These are phyloP conservation scores for Alternaria viburni DNA, from an alignment of 2,329 filamentous ascomycete species.

Conservation along the genomic window DNA sequence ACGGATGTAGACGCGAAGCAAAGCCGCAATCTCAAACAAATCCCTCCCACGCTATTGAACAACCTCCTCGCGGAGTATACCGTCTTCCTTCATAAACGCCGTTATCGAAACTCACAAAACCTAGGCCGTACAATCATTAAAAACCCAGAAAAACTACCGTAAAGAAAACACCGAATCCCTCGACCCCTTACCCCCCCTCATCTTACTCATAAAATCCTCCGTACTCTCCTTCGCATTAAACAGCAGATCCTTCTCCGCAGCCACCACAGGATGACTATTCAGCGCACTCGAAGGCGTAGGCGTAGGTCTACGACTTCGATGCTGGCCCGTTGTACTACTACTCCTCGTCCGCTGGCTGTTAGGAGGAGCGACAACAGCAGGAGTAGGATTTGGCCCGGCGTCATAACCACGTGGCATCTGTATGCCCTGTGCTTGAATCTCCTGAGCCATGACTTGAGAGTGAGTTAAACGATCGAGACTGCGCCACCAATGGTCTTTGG, in stretches of 20 bases:
- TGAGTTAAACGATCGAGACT: conserved; percentile 13
- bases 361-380: background rate
- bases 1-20: background rate
- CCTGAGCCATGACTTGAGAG: conserved; percentile 1
- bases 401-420: background rate
- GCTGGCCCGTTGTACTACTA: background rate
- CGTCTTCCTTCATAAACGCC: background rate
- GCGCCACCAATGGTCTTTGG: conserved; percentile 21
- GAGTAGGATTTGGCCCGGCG: background rate
- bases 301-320: background rate
- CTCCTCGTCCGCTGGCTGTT: background rate
- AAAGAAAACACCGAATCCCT: background rate
- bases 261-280: background rate
- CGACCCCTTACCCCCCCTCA: background rate
- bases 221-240: background rate
- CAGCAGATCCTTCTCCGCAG: background rate
- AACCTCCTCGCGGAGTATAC: background rate
- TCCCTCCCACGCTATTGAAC: background rate
- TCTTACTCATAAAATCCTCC: conserved; percentile 3
- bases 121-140: background rate
- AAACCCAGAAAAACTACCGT: background rate
- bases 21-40: background rate
- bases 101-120: background rate
- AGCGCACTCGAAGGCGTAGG: background rate
- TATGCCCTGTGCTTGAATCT: background rate